These are phyloP conservation scores for Saccharomycopsis selenospora DNA, from an alignment of 805 yeast species.

Conservation along the genomic window DNA sequence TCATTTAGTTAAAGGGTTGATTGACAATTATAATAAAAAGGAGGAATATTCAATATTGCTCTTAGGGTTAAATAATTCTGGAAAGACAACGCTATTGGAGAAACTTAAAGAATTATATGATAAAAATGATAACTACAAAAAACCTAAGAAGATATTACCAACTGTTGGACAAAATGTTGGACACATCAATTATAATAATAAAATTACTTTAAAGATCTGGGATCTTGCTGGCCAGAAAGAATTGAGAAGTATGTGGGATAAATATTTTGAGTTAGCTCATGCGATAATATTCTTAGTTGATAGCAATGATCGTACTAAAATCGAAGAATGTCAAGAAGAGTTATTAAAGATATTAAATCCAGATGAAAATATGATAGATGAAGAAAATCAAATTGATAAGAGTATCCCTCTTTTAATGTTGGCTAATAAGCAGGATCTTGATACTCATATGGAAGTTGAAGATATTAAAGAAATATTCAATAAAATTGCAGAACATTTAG, in stretches of 20 bases:
- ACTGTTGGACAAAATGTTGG: slow-evolving; percentile 91
- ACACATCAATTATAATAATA: slow-evolving; percentile 32
- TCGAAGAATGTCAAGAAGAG: slow-evolving; percentile 71
- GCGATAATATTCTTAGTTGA: slow-evolving; percentile 91
- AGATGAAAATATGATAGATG: slow-evolving; percentile 27
- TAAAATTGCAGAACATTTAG: slow-evolving; percentile 70
- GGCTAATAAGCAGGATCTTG: slow-evolving; percentile 88
- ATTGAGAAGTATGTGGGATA: slow-evolving; percentile 79
- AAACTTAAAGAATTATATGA: slow-evolving; percentile 51
- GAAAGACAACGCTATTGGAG: slow-evolving; percentile 79
- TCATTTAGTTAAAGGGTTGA: slow-evolving; percentile 57
- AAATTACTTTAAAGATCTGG: slow-evolving; percentile 72
- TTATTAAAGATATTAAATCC: slow-evolving; percentile 28
- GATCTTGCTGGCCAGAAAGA: slow-evolving; percentile 93
- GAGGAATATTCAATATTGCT: slow-evolving; percentile 74
- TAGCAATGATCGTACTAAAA: slow-evolving; percentile 74
- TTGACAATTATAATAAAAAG: slow-evolving; percentile 47
- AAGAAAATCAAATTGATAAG: slow-evolving; percentile 31
- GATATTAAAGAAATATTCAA: slow-evolving; percentile 80
- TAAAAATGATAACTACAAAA: slow-evolving; percentile 35
- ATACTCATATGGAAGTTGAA: slow-evolving; percentile 62
- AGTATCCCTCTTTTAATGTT: slow-evolving; percentile 86
- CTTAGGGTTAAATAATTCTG: slow-evolving; percentile 91
- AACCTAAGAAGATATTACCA: slow-evolving; percentile 63
- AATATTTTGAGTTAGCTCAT: slow-evolving; percentile 79